A percentile compares a stretch with the other conserved stretches of the same genome.
phyloP scores from a whole-genome alignment of 2,329 filamentous ascomycete genomes.

The Didymella exigua region DNA sequence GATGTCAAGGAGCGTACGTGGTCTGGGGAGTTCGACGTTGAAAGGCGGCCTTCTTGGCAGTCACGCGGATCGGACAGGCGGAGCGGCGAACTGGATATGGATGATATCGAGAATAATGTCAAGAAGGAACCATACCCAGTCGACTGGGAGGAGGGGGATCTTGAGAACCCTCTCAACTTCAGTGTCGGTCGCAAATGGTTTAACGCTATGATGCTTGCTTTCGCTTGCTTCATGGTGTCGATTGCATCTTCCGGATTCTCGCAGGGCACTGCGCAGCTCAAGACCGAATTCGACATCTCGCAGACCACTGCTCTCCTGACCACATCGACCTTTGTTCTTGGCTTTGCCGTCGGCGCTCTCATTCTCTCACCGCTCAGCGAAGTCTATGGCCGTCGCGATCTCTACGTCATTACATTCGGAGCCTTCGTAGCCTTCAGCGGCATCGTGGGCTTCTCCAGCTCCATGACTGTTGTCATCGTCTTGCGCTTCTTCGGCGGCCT shows the following conservation, averaged over 20 bases:
- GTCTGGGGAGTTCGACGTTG: slow-evolving; percentile 27
- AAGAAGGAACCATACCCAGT: slow-evolving; percentile 7
- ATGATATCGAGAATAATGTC: not conserved
- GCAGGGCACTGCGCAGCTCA: slow-evolving; percentile 33
- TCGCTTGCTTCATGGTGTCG: slow-evolving; percentile 40
- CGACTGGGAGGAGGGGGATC: slow-evolving; percentile 60
- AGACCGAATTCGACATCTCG: slow-evolving; percentile 31
- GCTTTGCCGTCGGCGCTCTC: slow-evolving; percentile 37
- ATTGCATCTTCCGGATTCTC: slow-evolving; percentile 32
- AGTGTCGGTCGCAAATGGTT: slow-evolving; percentile 48
- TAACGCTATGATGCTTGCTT: slow-evolving; percentile 35
- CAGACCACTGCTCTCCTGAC: slow-evolving; percentile 33
- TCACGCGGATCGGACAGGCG: slow-evolving; percentile 10
- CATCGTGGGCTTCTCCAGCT: slow-evolving; percentile 33
- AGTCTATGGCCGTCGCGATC: slow-evolving; percentile 35
- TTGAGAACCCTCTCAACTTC: slow-evolving; percentile 63
- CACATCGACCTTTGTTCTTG: slow-evolving; percentile 35
- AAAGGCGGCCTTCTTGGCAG: slow-evolving; percentile 23
- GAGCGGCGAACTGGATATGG: not conserved
- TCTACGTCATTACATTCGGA: slow-evolving; percentile 27
- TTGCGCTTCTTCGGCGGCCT: slow-evolving; percentile 42
- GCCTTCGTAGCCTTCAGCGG: slow-evolving; percentile 34
- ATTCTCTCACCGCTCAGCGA: slow-evolving; percentile 37
- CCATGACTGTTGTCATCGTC: slow-evolving; percentile 31
- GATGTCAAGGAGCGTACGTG: slow-evolving; percentile 16